phyloP scores from a whole-genome alignment of 768 basidiomycete genomes.

The Mycena leptocephala region DNA sequence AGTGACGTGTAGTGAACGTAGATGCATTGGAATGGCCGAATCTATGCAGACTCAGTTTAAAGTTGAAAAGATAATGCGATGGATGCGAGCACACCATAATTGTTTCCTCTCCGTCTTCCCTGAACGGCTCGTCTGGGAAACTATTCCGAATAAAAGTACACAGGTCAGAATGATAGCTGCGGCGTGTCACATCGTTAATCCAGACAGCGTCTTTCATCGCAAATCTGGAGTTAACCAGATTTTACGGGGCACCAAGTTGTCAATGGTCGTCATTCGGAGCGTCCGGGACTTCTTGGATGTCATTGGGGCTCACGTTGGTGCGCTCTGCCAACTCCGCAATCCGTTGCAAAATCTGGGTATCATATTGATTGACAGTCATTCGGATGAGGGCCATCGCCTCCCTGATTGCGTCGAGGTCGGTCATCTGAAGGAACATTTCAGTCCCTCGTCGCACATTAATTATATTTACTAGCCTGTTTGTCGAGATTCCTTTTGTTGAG shows the following conservation, averaged over 20 bases:
- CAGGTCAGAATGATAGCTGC: too few species aligned
- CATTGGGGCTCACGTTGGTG: neutral
- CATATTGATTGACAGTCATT: conserved; percentile 28
- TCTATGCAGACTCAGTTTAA: neutral
- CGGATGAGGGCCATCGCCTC: conserved; percentile 34
- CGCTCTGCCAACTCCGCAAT: neutral
- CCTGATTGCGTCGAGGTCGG: conserved; percentile 13
- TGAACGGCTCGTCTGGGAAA: neutral
- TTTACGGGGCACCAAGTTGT: too few species aligned
- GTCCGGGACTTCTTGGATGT: neutral
- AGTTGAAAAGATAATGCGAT: neutral
- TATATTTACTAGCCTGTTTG: neutral
- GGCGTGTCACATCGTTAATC: too few species aligned
- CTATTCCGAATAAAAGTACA: too few species aligned
- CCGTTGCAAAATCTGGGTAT: neutral
- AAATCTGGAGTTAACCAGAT: too few species aligned
- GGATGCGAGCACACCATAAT: neutral
- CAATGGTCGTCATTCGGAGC: neutral
- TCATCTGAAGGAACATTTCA: neutral
- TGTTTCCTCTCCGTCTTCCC: conserved; percentile 6
- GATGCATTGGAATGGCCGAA: conserved; percentile 17
- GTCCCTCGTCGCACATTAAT: neutral
- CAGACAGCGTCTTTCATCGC: too few species aligned
- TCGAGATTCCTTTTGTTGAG: conserved; percentile 19
- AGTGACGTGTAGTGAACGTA: too few species aligned